phyloP scores from a whole-genome alignment of 2,329 filamentous ascomycete species.

The Lachnellula willkommii region DNA sequence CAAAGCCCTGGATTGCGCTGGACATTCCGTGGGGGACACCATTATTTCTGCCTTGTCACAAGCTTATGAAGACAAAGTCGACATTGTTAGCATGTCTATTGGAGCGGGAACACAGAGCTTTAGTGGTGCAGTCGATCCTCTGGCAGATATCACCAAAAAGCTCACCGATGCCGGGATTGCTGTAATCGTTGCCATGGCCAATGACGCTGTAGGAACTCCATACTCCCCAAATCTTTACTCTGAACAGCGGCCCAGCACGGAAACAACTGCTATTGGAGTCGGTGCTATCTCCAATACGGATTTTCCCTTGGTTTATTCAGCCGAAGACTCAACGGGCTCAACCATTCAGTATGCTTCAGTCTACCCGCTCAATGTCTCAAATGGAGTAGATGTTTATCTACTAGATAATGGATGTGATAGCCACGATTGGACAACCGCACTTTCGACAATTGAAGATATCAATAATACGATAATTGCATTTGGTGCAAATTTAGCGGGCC shows the following conservation, averaged over 20 bases:
- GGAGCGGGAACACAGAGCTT: conserved; percentile 5
- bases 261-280: conserved; percentile 15
- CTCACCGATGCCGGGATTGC: conserved; percentile 7
- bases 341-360: conserved; percentile 18
- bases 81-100: conserved; percentile 25
- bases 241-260: conserved; percentile 11
- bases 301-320: conserved; percentile 18
- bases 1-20: conserved; percentile 18
- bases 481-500: not conserved
- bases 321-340: conserved; percentile 8
- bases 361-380: conserved; percentile 12
- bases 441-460: conserved; percentile 8
- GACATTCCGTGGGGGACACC: conserved; percentile 13
- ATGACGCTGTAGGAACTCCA: conserved; percentile 11
- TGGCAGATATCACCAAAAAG: conserved; percentile 4
- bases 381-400: conserved; percentile 7
- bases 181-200: conserved; percentile 13
- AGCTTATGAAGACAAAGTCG: conserved; percentile 20
- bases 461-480: conserved; percentile 18
- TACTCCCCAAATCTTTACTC: conserved; percentile 9
- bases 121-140: conserved; percentile 9
- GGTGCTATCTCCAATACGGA: conserved; percentile 16
- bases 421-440: conserved; percentile 8
- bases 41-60: conserved; percentile 20
- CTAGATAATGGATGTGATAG: conserved; percentile 10